Conservation (phyloP, 257 asterid genomes). For the Anisodus acutangulus region DNA sequence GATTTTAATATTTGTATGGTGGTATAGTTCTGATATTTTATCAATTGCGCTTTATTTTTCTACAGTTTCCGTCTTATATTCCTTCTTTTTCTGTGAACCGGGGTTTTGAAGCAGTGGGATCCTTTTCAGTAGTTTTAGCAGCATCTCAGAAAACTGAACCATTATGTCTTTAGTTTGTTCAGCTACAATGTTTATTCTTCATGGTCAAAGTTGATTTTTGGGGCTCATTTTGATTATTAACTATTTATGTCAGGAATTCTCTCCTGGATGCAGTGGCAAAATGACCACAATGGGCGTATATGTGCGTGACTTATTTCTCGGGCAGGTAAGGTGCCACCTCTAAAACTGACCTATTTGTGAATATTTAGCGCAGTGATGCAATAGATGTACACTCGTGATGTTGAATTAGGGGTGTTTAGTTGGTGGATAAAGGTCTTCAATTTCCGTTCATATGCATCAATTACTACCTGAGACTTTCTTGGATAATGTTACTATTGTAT, state of each 20-base stretch:
- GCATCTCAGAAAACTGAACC: conserved; percentile 20
- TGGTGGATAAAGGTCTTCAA: conserved; percentile 11
- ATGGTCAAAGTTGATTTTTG: conserved; percentile 8
- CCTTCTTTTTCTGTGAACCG: background rate
- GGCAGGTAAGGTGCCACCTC: conserved; percentile 71
- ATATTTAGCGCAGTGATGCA: background rate
- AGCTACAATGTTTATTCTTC: conserved; percentile 30
- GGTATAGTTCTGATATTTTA: conserved; percentile 35
- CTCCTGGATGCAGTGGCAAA: conserved; percentile 89
- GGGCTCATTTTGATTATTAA: conserved; percentile 30
- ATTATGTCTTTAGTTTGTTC: background rate
- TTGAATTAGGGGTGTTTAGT: background rate
- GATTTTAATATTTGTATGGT: conserved; percentile 48
- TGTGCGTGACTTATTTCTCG: conserved; percentile 91
- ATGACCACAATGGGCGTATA: conserved; percentile 95
- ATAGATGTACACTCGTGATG: background rate
- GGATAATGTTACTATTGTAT: conserved; percentile 7
- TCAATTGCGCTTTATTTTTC: conserved; percentile 30
- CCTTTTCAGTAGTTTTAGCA: conserved; percentile 15
- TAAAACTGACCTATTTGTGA: conserved; percentile 26
- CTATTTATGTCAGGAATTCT: conserved; percentile 69
- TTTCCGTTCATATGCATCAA: conserved; percentile 4
- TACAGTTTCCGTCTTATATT: background rate
- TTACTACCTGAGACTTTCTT: conserved; percentile 11
- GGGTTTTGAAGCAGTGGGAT: background rate